Evolutionary conservation across 176 grass and related monocot species (phyloP), one percentile per base, ranked within the genome.

Genomic region (Oryza australiensis): DNA sequence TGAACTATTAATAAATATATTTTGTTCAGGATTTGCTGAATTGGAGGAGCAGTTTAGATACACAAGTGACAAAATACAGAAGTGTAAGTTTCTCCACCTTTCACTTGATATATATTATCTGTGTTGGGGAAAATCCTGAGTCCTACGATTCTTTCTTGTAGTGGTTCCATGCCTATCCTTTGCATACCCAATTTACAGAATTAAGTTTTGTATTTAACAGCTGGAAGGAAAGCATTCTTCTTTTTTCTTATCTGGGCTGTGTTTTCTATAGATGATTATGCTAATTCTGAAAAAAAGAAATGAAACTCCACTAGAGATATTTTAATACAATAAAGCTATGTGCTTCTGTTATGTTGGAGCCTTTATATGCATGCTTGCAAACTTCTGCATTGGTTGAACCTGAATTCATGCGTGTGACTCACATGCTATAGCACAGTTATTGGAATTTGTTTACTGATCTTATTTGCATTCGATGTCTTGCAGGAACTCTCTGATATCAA

Each of bases 401-500:
- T 60, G 55, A 1, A 24, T 24, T 3, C 8, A 24, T 60, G 55
- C 2, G 1, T 60, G 55, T 2, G 62, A 20, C 18, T 26, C 69
- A 24, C 2, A 5, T 57, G 55, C 37, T 48, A 26, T 14, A n/a
- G 14, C 8, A 2, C 26, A 55, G 24, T 74, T 53, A 1, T 69
- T 66, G 12, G 0, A n/a, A 26, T 51, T 80, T 83, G 22, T 41
- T 43, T 71, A 40, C 3, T 8, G 13, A 72, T 5, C 73, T 84
- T 66, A 84, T 84, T 67, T 43, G 72, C 76, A 76, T 64, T 66
- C 59, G 40, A 13, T 91, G n/a, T 87, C 26, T 28, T 80, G 72
- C 91, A 99, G 93, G 96, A 99, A 79, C 87, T 99, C 27, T 87
- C 91, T 26, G 91, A 95, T 76, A 90, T 99, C 74, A 99, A 99